Conservation (phyloP, 495 filamentous ascomycete genomes). For the Pseudomonodictys pantanalensis region DNA sequence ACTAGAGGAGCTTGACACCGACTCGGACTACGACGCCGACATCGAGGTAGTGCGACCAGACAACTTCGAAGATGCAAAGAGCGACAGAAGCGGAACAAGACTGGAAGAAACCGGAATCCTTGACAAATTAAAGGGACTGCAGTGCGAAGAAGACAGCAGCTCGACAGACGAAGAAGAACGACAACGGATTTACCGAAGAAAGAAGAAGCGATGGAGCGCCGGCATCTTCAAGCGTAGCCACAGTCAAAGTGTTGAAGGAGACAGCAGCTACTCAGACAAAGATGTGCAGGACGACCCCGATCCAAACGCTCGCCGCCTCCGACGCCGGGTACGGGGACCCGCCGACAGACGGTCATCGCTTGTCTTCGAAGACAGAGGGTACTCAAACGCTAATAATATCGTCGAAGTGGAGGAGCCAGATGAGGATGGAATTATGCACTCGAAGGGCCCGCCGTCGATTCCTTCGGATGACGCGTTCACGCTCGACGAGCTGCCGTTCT, state of each 20-base stretch:
- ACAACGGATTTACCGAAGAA: conserved; percentile 22
- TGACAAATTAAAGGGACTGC: conserved; percentile 22
- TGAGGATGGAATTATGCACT: conserved; percentile 15
- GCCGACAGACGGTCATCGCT: conserved; percentile 30
- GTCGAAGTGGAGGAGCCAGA: conserved; percentile 35
- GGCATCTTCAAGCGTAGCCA: conserved; percentile 39
- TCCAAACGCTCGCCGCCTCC: conserved; percentile 35
- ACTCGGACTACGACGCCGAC: conserved; percentile 36
- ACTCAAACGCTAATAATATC: conserved; percentile 27
- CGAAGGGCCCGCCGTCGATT: conserved; percentile 30
- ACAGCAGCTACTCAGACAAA: conserved; percentile 35
- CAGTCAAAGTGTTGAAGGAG: conserved; percentile 39
- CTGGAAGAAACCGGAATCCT: conserved; percentile 24
- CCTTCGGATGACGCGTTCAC: conserved; percentile 36
- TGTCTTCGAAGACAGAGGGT: conserved; percentile 35
- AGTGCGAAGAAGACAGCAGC: conserved; percentile 23
- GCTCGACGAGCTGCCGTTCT: conserved; percentile 36
- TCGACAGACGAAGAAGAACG: conserved; percentile 31
- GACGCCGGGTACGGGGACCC: conserved; percentile 35
- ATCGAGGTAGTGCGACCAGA: conserved; percentile 39
- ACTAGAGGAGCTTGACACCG: conserved; percentile 37
- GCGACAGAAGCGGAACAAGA: conserved; percentile 21
- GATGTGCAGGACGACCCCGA: conserved; percentile 34
- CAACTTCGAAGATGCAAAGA: conserved; percentile 38
- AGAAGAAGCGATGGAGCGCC: conserved; percentile 38